Base-by-base conservation (phyloP, 202 grass and related monocot genomes). In the Cymbopogon flexuosus region DNA sequence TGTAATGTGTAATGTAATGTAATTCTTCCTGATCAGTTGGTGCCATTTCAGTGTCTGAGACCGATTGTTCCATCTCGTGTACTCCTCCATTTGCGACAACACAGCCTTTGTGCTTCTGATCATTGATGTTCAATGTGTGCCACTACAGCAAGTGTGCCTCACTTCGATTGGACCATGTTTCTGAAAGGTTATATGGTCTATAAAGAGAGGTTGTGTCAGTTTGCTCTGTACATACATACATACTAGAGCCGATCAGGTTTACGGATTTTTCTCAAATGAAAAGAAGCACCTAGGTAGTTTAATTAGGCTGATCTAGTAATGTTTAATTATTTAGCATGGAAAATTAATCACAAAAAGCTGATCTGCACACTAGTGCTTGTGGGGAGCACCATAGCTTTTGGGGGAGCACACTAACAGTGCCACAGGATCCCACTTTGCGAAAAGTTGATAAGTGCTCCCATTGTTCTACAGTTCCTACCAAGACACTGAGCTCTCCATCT, bases 361-460 rank as follows among this genome's bases (percentile, higher is more conserved):
- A 61, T 89, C 30, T 33, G 24, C 46, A 15, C 77, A 34, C 62
- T 76, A 16, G 63, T 64, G 76, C 54, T 34, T 79, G 61, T 62
- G 70, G 81, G 85, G 54, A 72, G 64, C 45, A 33, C 39, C 35
- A 39, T 27, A 41, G 31, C 72, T 78, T 89, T 89, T 62, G 12
- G 6, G 37, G 60, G 29, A 77, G 66, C 51, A 78, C 49, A 22
- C n/a, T 57, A 73, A 49, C 31, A 77, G 73, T 78, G 73, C 52
- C 41, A 78, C 68, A 72, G 65, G 78, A 68, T 75, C 62, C 65
- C 61, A 89, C 83, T 82, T 82, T 68, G 78, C 33, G 35, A 82
- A 82, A 82, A 79, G 67, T 47, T 82, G 83, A 73, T 56, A 54
- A 69, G 67, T 86, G 51, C 66, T 81, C 66, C 61, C 31, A 42